Percentiles rank a stretch among this genome's conserved stretches.
These are phyloP conservation scores for Dictyostelium capitatum DNA, from an alignment of 78 protist species.

Conservation along the genomic window DNA sequence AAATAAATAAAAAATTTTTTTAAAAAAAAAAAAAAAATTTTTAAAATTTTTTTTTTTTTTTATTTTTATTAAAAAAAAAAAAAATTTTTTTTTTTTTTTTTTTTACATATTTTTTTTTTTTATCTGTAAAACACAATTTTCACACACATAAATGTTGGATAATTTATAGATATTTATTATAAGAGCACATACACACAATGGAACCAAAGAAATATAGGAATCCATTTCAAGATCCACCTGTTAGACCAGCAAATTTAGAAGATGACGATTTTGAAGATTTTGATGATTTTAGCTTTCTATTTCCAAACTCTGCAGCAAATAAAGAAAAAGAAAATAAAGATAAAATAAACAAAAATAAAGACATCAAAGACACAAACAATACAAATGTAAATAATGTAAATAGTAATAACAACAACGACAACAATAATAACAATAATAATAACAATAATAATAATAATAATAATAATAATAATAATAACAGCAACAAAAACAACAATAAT, in stretches of 20 bases:
- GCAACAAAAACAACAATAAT: background rate
- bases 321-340: background rate
- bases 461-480: constrained; percentile 17
- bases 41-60: no score
- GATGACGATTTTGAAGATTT: background rate
- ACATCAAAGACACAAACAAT: background rate
- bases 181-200: no score
- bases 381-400: background rate
- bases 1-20: no score
- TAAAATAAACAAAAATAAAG: background rate
- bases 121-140: background rate
- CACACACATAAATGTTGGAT: no score
- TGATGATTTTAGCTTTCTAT: background rate
- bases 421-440: background rate
- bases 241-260: background rate
- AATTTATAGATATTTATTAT: no score
- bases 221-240: constrained; percentile 1
- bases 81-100: background rate
- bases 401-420: background rate
- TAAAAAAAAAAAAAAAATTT: no score
- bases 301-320: no score
- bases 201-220: background rate
- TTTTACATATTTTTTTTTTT: background rate
- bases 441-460: background rate
- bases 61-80: background rate